Base-by-base conservation (phyloP, 2,329 filamentous ascomycete species). In the Diatrype stigma region DNA sequence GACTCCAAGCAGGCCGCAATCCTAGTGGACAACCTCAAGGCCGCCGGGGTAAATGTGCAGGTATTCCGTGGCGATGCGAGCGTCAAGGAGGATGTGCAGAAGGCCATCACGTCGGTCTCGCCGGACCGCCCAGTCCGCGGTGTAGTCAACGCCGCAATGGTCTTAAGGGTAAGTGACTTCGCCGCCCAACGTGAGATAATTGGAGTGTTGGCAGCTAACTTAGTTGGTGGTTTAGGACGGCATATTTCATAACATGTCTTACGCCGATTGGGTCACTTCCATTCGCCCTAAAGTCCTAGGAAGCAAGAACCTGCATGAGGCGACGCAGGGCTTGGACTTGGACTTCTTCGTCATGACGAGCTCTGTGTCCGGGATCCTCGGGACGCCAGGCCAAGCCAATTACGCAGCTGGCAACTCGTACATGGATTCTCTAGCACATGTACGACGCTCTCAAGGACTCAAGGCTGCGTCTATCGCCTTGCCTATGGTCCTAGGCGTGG, bases 311-410 rank as follows among this genome's bases (percentile, higher is more conserved):
- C n/a, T 37, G n/a, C 34, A 37, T n/a, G n/a, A 16, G 14, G 34
- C n/a, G n/a, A 6, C n/a, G 11, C 12, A 37, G 16, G 34, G n/a
- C n/a, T 6, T 6, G 34, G 11, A 14, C 6, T 14, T 37, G 6
- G 34, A 37, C 34, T 37, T 37, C 34, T 62, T 62, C 50, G 38
- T 62, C 21, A 55, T 61, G 56, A 61, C 60, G n/a, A 60, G 56
- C 35, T 62, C 60, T 42, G 52, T 62, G 8, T 61, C 60, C 3
- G 58, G 45, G 7, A 32, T 55, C 1, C 47, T 62, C 6, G 60
- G 58, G 14, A 56, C 51, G 10, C 48, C 55, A 2, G 59, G 57
- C 2, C 59, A 62, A 40, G 49, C 42, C 11, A 63, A 59, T 45
- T 63, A 63, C 45, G 48, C 49, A 14, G 61, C 61, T 7, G 60